phyloP scores from a whole-genome alignment of 2,329 filamentous ascomycete species.

The Arthrobotrys conoides region DNA sequence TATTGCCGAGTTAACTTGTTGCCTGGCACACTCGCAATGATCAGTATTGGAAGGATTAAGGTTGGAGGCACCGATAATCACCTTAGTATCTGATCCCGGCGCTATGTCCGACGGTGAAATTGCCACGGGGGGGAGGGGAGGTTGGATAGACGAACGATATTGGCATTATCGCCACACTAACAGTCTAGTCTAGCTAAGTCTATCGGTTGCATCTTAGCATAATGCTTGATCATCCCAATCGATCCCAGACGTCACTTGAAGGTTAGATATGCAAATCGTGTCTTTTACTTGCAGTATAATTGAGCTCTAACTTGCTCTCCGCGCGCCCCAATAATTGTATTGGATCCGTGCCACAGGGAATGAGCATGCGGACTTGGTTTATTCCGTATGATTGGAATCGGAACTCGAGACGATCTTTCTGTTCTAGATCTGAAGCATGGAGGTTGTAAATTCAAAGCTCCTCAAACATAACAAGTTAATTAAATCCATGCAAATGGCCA shows the following conservation, averaged over 20 bases:
- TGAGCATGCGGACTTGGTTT: slow-evolving; percentile 19
- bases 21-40: slow-evolving; percentile 4
- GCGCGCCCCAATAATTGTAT: slow-evolving; percentile 1
- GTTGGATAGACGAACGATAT: slow-evolving; percentile 27
- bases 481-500: neutral
- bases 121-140: slow-evolving; percentile 15
- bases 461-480: slow-evolving; percentile 14
- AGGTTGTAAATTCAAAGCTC: slow-evolving; percentile 38
- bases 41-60: slow-evolving; percentile 11
- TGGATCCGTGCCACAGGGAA: slow-evolving; percentile 33
- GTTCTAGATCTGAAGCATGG: slow-evolving; percentile 32
- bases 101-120: slow-evolving; percentile 38
- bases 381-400: slow-evolving; percentile 43
- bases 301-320: slow-evolving; percentile 22
- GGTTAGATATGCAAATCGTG: slow-evolving; percentile 42
- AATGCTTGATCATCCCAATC: neutral
- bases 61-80: slow-evolving; percentile 29
- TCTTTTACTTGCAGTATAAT: slow-evolving; percentile 24
- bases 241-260: slow-evolving; percentile 28
- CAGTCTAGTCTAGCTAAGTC: neutral
- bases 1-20: slow-evolving; percentile 8
- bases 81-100: slow-evolving; percentile 20
- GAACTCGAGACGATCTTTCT: slow-evolving; percentile 13
- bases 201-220: slow-evolving; percentile 1
- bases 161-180: slow-evolving; percentile 15